These are phyloP conservation scores for Aspergillus arachidicola DNA, from an alignment of 2,329 filamentous ascomycete genomes.

Conservation along the genomic window DNA sequence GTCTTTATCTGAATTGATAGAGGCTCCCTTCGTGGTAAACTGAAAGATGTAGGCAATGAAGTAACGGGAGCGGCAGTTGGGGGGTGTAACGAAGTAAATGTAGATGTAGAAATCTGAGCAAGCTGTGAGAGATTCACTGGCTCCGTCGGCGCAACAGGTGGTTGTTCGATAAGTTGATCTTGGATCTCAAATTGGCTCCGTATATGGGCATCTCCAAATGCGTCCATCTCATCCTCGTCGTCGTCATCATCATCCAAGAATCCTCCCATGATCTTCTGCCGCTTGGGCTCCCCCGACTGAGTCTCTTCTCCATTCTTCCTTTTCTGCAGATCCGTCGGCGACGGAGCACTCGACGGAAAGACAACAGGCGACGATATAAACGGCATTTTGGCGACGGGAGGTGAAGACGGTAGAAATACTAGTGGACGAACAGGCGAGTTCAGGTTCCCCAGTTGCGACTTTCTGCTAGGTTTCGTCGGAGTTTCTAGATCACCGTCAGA, in stretches of 20 bases:
- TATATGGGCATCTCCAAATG: conserved; percentile 32
- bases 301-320: conserved; percentile 40
- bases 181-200: conserved; percentile 34
- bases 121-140: conserved; percentile 14
- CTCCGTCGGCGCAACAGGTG: conserved; percentile 19
- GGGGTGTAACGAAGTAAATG: conserved; percentile 8
- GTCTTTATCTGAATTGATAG: conserved; percentile 45
- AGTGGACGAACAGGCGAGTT: conserved; percentile 18
- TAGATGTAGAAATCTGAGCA: not conserved
- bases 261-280: conserved; percentile 43
- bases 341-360: conserved; percentile 41
- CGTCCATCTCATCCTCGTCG: conserved; percentile 37
- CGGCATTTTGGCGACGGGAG: conserved; percentile 39
- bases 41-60: conserved; percentile 8
- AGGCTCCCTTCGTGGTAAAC: conserved; percentile 16
- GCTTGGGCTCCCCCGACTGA: conserved; percentile 39
- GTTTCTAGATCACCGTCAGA: conserved; percentile 33
- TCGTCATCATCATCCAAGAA: conserved; percentile 48
- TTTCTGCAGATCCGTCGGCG: conserved; percentile 39
- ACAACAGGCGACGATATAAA: conserved; percentile 45
- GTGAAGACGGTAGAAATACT: conserved; percentile 35
- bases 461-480: conserved; percentile 34
- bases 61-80: conserved; percentile 10
- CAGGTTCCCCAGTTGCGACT: conserved; percentile 16
- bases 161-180: conserved; percentile 23